These are phyloP conservation scores for Puccinellia tenuiflora DNA, from an alignment of 176 grass and related monocot genomes.

Conservation along the genomic window DNA sequence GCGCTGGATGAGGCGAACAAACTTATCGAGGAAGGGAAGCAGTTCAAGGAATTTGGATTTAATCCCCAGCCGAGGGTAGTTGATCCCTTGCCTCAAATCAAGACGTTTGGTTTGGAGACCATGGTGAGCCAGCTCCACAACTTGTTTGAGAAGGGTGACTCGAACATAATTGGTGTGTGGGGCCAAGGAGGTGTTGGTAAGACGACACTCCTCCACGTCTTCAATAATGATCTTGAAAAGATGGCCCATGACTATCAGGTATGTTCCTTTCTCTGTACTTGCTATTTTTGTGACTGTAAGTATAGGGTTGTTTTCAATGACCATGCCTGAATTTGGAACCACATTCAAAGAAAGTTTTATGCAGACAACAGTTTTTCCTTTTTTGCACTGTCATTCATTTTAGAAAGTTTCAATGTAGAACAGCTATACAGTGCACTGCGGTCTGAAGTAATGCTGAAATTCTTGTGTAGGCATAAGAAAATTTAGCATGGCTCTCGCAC, in stretches of 20 bases:
- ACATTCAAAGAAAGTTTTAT: background rate
- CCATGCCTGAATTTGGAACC: background rate
- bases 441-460: background rate
- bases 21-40: constrained; percentile 15
- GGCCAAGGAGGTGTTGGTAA: constrained; percentile 71
- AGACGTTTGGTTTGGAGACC: constrained; percentile 46
- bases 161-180: constrained; percentile 53
- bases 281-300: background rate
- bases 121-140: constrained; percentile 21
- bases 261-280: background rate
- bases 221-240: constrained; percentile 58
- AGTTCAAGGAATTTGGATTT: constrained; percentile 27
- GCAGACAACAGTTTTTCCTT: background rate
- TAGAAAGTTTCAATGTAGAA: background rate
- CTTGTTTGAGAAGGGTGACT: constrained; percentile 33
- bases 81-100: background rate
- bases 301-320: background rate
- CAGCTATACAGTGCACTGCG: background rate
- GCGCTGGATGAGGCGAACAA: constrained; percentile 29
- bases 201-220: constrained; percentile 56
- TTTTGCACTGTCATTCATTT: background rate
- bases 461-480: background rate
- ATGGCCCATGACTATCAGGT: constrained; percentile 38
- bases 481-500: background rate
- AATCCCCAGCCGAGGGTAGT: constrained; percentile 21